Base-by-base conservation (phyloP, 2,329 filamentous ascomycete genomes). In the Colletotrichum graminicola region DNA sequence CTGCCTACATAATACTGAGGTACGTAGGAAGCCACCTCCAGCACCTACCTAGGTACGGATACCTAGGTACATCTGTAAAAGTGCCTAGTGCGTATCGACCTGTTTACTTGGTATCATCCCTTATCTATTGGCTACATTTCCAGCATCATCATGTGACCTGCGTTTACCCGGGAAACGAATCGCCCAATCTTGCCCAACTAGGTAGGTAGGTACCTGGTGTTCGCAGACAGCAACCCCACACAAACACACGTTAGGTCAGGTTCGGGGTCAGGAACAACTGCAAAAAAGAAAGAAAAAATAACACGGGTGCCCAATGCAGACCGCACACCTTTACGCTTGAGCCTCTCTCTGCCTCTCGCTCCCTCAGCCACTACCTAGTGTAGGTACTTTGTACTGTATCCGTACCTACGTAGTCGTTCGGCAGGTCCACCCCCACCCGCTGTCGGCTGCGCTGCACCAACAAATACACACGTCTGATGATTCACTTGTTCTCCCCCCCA, bases 171-270 rank as follows among this genome's bases (percentile, higher is more conserved):
- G 36, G 14, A n/a, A 5, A 59, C 29, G 29, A 39, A n/a, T 12
- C 29, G 16, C 68, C 68, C 68, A 63, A 71, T 59, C 59, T 54
- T 71, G 57, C 59, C 64, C 64, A 68, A 65, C 5, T 29, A 41
- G 0, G 16, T 18, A 43, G 5, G 16, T 43, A 4, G 14, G 16
- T 21, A 6, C 47, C 51, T 32, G 32, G 32, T 23, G 45, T 14
- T 26, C 21, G n/a, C 45, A n/a, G 34, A 32, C 36, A 36, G 45
- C 36, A 36, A 11, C 60, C 51, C 51, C 57, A 47, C 57, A 63
- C 45, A 51, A n/a, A 62, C 1, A 34, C 3, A 41, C 1, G 26
- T 56, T 51, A 18, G 43, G 26, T 56, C 56, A 18, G 43, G 16
- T 41, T 45, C 14, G 36, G 45, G 59, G 34, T 39, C 45, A 51